Evolutionary conservation across 2,329 filamentous ascomycete genomes (phyloP).

Genomic region (Colletotrichum nymphaeae): DNA sequence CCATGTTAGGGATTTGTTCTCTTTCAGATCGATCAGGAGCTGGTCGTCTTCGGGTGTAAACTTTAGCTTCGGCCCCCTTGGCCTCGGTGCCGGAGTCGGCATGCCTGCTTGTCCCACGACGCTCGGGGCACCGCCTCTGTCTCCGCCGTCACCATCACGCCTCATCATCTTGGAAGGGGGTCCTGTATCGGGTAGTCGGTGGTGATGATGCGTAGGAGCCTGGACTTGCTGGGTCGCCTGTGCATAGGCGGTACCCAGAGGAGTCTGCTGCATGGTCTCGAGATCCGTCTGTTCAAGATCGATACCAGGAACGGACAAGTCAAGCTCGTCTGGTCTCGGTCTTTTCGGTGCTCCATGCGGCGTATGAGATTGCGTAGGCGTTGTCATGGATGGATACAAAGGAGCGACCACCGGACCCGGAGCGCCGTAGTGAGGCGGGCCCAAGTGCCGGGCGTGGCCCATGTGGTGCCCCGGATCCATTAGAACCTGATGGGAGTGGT

Average conservation of each 20-base stretch:
- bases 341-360: constrained; percentile 57
- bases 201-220: constrained; percentile 80
- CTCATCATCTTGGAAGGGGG: constrained; percentile 76
- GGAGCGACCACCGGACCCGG: constrained; percentile 61
- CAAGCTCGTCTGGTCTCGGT: constrained; percentile 68
- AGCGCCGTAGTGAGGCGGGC: constrained; percentile 63
- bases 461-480: constrained; percentile 65
- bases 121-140: constrained; percentile 76
- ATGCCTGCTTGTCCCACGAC: constrained; percentile 89
- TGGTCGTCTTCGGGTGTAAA: constrained; percentile 94
- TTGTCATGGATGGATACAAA: constrained; percentile 62
- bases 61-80: constrained; percentile 89
- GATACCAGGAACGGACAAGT: constrained; percentile 63
- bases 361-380: constrained; percentile 49
- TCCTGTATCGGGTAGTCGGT: constrained; percentile 80
- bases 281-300: constrained; percentile 67
- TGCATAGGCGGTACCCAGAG: constrained; percentile 63
- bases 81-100: constrained; percentile 83
- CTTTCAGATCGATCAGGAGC: constrained; percentile 88
- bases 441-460: constrained; percentile 61
- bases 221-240: constrained; percentile 58
- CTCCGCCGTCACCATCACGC: constrained; percentile 65
- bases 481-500: constrained; percentile 55
- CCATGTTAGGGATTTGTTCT: constrained; percentile 95
- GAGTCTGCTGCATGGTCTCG: constrained; percentile 64